Base-by-base conservation (phyloP, 1,284 basidiomycete species). In the Irpex sp. region DNA sequence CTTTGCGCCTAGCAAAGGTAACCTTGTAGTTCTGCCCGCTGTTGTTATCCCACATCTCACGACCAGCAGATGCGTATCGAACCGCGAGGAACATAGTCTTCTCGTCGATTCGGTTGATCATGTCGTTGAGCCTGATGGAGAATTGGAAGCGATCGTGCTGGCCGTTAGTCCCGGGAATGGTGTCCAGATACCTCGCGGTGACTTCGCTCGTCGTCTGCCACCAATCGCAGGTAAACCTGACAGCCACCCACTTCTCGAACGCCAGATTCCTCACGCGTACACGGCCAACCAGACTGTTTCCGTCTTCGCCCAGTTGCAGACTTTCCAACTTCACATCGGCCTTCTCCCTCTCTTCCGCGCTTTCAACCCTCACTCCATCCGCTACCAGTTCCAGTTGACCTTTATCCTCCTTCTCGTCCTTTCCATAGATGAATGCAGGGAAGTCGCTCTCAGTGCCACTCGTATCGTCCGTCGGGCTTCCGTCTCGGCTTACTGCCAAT, bases 141-240 rank as follows among this genome's bases (percentile, higher is more conserved):
- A 92, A 92, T 38, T 77, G 72, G 73, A 92, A 92, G 21, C 86
- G 74, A 73, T 96, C 94, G 71, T 86, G 86, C 40, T 72, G 67
- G 52, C 81, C 82, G n/a, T 58, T 47, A 15, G 54, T 56, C 13
- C 76, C 77, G 62, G 81, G 79, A 17, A 89, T 68, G 26, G 89
- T 88, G 68, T 91, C 88, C 59, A 85, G 77, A 75, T 94, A 91
- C 54, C 85, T 86, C 26, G 89, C 96, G 1, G 89, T 87, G 56
- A 98, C 93, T 77, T 98, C 96, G 74, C 91, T 94, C 63, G 93
- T 96, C 44, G 96, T 98, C 76, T 95, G 93, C 96, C 97, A 98
- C 71, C 83, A 84, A 75, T 98, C 96, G 69, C 96, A 85, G 1
- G 96, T 98, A 77, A 98, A 98, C 48, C 96, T 88, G 21, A 94